A percentile compares a stretch with the other conserved stretches of the same genome.
Conservation (phyloP, 2,329 filamentous ascomycete genomes). For the Sporothrix pseudoabietina region DNA sequence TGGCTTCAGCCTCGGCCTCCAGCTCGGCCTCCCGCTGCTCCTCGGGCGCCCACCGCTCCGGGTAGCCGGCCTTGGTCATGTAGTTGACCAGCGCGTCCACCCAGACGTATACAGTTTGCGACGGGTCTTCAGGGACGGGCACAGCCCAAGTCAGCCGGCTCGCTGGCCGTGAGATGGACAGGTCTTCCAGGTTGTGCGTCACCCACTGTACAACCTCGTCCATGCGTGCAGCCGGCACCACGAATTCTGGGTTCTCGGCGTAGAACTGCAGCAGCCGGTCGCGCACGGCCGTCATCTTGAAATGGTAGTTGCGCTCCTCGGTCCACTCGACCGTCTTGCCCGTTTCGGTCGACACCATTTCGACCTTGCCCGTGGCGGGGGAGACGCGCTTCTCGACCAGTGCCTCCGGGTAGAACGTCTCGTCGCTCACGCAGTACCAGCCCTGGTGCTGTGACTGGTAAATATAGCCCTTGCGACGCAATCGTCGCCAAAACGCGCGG, state of each 20-base stretch:
- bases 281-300: slow-evolving; percentile 80
- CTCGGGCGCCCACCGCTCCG: slow-evolving; percentile 61
- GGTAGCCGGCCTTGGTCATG: slow-evolving; percentile 83
- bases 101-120: slow-evolving; percentile 97
- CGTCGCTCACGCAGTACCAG: slow-evolving; percentile 96
- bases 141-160: slow-evolving; percentile 85
- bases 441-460: slow-evolving; percentile 86
- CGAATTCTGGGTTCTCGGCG: slow-evolving; percentile 72
- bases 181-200: slow-evolving; percentile 73
- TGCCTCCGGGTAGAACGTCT: slow-evolving; percentile 87
- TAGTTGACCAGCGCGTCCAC: slow-evolving; percentile 96
- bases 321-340: slow-evolving; percentile 94
- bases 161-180: slow-evolving; percentile 79
- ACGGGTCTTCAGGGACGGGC: slow-evolving; percentile 77
- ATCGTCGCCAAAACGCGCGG: slow-evolving; percentile 81
- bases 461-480: slow-evolving; percentile 74
- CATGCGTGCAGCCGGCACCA: slow-evolving; percentile 73
- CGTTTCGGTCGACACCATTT: slow-evolving; percentile 82
- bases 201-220: slow-evolving; percentile 79
- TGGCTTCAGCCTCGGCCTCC: slow-evolving; percentile 19
- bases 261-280: slow-evolving; percentile 82
- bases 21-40: slow-evolving; percentile 18
- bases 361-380: slow-evolving; percentile 77
- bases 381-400: slow-evolving; percentile 74
- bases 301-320: slow-evolving; percentile 92